These are phyloP conservation scores for Polyporus tsugae DNA, from an alignment of 1,284 basidiomycete species.

Conservation along the genomic window DNA sequence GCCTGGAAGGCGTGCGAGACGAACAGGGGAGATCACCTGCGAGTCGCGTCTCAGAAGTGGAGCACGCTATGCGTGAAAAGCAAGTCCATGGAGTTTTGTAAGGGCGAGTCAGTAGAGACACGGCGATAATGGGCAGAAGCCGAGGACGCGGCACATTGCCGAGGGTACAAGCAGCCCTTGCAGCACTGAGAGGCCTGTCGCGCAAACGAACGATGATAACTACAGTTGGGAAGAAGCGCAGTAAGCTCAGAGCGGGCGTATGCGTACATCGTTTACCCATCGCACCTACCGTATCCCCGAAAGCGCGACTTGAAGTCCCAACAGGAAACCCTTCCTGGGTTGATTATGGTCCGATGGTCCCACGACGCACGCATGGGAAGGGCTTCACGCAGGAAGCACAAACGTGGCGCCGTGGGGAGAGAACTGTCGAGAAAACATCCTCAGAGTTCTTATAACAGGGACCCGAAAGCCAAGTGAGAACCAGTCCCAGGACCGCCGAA, in stretches of 20 bases:
- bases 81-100: not conserved
- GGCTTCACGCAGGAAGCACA: not conserved
- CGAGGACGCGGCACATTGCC: not conserved
- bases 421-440: not conserved
- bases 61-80: not conserved
- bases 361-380: not conserved
- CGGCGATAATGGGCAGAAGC: not conserved
- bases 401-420: not conserved
- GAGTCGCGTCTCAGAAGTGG: not conserved
- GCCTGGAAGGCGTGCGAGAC: not conserved
- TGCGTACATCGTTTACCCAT: not conserved
- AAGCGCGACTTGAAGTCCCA: not conserved
- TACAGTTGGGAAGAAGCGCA: not conserved
- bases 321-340: not conserved
- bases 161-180: not conserved
- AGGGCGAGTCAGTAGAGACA: not conserved
- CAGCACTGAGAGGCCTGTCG: not conserved
- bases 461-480: conserved; percentile 4
- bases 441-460: not conserved
- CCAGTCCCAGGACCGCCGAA: conserved; percentile 3
- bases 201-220: not conserved
- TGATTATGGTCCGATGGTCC: not conserved
- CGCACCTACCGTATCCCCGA: not conserved
- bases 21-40: not conserved
- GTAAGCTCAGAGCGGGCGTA: not conserved